A percentile compares a stretch with the other conserved stretches of the same genome.
Evolutionary conservation across 2,329 filamentous ascomycete genomes (phyloP).

Genomic region (Metarhizium robertsii): DNA sequence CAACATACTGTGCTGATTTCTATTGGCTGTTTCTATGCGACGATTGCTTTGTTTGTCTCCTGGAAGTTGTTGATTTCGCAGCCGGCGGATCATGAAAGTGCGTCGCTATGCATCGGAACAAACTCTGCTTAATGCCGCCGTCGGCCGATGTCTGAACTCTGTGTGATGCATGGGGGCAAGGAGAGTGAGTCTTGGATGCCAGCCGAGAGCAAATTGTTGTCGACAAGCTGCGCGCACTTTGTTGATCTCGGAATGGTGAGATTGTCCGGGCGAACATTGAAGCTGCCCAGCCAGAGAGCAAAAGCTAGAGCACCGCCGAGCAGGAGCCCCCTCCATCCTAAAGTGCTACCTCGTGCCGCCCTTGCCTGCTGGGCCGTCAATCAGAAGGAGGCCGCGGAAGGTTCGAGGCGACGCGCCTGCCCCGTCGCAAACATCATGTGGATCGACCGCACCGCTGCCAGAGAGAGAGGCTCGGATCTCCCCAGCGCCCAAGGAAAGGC

Average conservation of each 20-base stretch:
- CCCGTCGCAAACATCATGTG: slow-evolving; percentile 4
- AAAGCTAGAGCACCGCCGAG: too few relatives aligned
- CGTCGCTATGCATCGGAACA: background rate
- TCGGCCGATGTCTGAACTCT: background rate
- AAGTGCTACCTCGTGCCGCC: too few relatives aligned
- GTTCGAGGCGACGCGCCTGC: slow-evolving; percentile 3
- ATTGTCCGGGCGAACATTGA: too few relatives aligned
- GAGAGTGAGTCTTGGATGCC: too few relatives aligned
- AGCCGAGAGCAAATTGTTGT: too few relatives aligned
- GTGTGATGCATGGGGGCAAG: background rate
- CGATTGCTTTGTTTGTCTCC: background rate
- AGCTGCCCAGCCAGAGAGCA: too few relatives aligned
- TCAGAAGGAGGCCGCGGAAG: slow-evolving; percentile 3
- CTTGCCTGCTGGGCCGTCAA: background rate
- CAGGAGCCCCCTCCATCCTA: too few relatives aligned
- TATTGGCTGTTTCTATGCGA: background rate
- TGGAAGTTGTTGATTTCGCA: background rate
- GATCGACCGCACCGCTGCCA: background rate
- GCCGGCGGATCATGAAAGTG: background rate
- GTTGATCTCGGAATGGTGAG: too few relatives aligned
- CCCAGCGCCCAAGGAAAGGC: too few relatives aligned
- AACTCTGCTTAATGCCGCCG: background rate
- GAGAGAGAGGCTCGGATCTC: too few relatives aligned
- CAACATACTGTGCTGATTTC: background rate
- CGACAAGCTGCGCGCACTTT: background rate